Base-by-base conservation (phyloP, 495 filamentous ascomycete genomes). In the Neurospora hispaniola region DNA sequence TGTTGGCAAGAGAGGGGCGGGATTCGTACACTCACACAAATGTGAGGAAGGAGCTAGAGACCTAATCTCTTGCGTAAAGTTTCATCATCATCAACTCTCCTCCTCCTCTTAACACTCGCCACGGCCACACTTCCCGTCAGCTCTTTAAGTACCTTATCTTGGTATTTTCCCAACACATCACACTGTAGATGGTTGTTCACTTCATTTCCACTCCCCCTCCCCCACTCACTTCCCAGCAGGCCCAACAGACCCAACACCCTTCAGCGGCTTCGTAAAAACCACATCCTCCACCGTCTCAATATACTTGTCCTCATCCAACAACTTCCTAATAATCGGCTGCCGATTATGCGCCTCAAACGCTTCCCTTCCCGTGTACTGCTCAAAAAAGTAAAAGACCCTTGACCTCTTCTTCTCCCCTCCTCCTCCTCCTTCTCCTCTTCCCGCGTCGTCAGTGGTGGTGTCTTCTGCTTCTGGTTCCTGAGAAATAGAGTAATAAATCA, bases 341-440 rank as follows among this genome's bases (percentile, higher is more conserved):
- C 46, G 35, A 66, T 79, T 81, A 70, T 83, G 81, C 27, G 70
- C 76, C 4, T 80, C 77, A 68, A 83, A 83, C 0, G 81, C 80
- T 41, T 74, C 44, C 9, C 70, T 71, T 0, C 75, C 75, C 4
- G 71, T 75, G 46, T 81, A 83, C 9, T 75, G 72, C 74, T 82
- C 81, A 70, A 81, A 83, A 69, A 83, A 83, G 70, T 82, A 78
- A 43, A 83, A 83, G 12, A 82, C 59, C 39, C 48, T 75, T 5
- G 46, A 5, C 11, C 10, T 39, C 1, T 71, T 77, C 41, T 82
- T 2, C 27, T 2, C 27, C 2, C 27, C 2, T 31, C 27, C 27
- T 31, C 5, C 12, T 43, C 16, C 5, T 5, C n/a, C n/a, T n/a
- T n/a, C n/a, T n/a, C n/a, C n/a, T n/a, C n/a, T n/a, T n/a, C n/a